Evolutionary conservation across 2,329 filamentous ascomycete species (phyloP).

Genomic region (Penicillium sp.): DNA sequence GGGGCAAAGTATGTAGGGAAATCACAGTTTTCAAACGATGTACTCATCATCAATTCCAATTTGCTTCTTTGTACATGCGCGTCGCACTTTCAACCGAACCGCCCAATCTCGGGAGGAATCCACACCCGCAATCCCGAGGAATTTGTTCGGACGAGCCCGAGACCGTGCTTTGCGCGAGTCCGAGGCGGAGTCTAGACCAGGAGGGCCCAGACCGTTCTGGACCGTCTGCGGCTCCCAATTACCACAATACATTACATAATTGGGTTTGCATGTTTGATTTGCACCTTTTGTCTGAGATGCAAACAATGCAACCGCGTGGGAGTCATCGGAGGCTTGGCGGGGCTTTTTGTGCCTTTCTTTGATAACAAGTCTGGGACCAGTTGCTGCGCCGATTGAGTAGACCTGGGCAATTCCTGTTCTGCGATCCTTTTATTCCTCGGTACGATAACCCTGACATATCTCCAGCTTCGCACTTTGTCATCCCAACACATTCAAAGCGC

Average conservation of each 20-base stretch:
- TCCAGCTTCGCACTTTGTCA: not conserved
- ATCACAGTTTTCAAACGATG: not conserved
- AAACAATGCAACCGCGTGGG: conserved; percentile 28
- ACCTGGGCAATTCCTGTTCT: not conserved
- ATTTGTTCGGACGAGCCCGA: conserved; percentile 12
- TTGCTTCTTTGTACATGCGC: not conserved
- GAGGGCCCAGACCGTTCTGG: conserved; percentile 35
- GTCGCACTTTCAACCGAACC: not conserved
- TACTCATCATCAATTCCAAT: conserved; percentile 1
- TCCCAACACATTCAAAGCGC: not conserved
- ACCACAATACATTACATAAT: too few relatives aligned
- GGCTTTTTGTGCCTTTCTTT: conserved; percentile 29
- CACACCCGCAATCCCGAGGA: conserved; percentile 4
- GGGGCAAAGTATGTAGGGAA: conserved; percentile 2
- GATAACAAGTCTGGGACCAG: conserved; percentile 8
- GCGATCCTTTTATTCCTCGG: conserved; percentile 2
- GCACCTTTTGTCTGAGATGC: conserved; percentile 9
- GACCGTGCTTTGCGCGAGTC: not conserved
- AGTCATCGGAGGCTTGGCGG: conserved; percentile 30
- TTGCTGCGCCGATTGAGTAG: not conserved
- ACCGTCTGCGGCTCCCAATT: conserved; percentile 19
- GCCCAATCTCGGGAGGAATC: not conserved
- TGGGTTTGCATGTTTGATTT: not conserved
- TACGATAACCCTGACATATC: conserved; percentile 3
- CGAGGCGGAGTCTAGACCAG: conserved; percentile 28